Evolutionary conservation across 768 basidiomycete genomes (phyloP).

Genomic region (Royoungia palumana): DNA sequence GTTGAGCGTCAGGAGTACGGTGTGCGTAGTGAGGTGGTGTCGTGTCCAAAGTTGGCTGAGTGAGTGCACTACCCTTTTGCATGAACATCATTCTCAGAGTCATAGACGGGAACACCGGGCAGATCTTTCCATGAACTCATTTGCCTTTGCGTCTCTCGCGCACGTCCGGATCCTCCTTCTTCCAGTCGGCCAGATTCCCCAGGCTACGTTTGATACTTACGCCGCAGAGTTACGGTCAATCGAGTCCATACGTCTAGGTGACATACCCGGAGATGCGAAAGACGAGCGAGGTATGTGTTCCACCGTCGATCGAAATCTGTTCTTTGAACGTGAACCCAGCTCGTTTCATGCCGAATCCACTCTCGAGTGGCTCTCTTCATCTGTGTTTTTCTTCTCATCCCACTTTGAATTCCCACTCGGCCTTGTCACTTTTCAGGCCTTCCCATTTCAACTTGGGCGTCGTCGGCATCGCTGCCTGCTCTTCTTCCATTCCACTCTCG

Average conservation of each 20-base stretch:
- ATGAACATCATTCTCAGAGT: constrained; percentile 1
- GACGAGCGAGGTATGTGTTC: constrained; percentile 64
- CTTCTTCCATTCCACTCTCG: constrained; percentile 49
- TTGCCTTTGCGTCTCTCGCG: constrained; percentile 78
- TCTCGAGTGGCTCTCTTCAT: constrained; percentile 78
- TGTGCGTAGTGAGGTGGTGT: constrained; percentile 4
- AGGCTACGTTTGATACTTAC: constrained; percentile 69
- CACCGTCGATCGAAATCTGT: background rate
- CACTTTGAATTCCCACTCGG: constrained; percentile 59
- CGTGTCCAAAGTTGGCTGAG: constrained; percentile 17
- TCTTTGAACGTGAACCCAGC: constrained; percentile 39
- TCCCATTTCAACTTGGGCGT: constrained; percentile 86
- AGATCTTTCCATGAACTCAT: constrained; percentile 52
- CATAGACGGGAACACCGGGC: background rate
- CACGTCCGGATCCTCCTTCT: constrained; percentile 82
- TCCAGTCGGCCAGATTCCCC: constrained; percentile 76
- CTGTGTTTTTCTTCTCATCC: constrained; percentile 76
- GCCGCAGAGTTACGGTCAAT: constrained; percentile 70
- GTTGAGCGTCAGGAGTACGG: constrained; percentile 2
- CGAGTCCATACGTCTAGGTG: constrained; percentile 70
- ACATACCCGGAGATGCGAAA: constrained; percentile 76
- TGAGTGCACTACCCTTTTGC: background rate
- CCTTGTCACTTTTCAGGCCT: constrained; percentile 70
- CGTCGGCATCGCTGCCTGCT: constrained; percentile 79
- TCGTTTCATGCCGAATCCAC: constrained; percentile 76